Conservation (phyloP, 164 flowering plant genomes). For the Piper longum region DNA sequence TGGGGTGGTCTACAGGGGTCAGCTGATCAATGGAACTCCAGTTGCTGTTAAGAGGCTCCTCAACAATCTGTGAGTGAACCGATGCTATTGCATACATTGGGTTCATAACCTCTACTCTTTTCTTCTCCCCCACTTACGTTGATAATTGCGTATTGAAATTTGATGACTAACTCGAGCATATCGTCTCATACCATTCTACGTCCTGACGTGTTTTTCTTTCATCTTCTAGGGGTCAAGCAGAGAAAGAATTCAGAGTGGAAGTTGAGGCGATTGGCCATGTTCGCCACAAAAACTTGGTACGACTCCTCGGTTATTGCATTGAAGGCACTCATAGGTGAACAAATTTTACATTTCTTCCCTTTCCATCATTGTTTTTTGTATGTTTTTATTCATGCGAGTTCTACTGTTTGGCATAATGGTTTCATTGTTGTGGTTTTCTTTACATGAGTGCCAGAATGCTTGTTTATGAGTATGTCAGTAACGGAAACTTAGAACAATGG, state of each 20-base stretch:
- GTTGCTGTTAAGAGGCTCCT: conserved; percentile 88
- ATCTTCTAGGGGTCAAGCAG: conserved; percentile 76
- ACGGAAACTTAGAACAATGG: conserved; percentile 85
- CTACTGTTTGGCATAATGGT: too few species aligned
- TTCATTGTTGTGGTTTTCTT: neutral
- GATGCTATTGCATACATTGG: too few species aligned
- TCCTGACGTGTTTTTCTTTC: conserved; percentile 1
- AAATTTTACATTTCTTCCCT: neutral
- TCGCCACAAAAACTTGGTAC: conserved; percentile 81
- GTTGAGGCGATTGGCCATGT: conserved; percentile 95
- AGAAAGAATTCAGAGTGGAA: conserved; percentile 84
- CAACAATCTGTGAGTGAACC: conserved; percentile 56
- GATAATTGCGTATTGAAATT: too few species aligned
- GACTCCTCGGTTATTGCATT: conserved; percentile 82
- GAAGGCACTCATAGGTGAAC: conserved; percentile 83
- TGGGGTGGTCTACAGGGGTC: conserved; percentile 75
- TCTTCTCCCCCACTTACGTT: too few species aligned
- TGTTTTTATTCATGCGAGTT: too few species aligned
- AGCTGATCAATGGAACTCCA: conserved; percentile 59
- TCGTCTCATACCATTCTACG: neutral
- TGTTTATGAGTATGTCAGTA: conserved; percentile 82
- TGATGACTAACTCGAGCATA: too few species aligned
- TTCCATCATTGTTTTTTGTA: neutral
- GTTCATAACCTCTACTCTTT: too few species aligned
- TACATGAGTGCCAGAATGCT: conserved; percentile 32